phyloP scores from a whole-genome alignment of 441 rosid species.

The Erysimum pusillum region DNA sequence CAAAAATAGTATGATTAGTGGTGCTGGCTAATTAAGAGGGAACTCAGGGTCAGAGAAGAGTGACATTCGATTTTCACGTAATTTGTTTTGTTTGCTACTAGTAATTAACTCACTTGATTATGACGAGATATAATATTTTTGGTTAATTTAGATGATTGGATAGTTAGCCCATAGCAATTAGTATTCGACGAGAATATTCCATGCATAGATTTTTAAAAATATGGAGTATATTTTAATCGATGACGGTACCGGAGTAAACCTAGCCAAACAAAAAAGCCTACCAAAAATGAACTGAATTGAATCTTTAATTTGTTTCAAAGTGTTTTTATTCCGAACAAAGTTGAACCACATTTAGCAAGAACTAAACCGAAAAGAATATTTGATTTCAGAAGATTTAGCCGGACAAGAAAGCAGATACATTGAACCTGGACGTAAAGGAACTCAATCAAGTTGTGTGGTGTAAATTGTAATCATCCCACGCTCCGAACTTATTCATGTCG shows the following conservation, averaged over 20 bases:
- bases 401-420: slow-evolving; percentile 27
- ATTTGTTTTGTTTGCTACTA: too few species aligned
- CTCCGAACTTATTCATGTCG: slow-evolving; percentile 3
- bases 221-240: background rate
- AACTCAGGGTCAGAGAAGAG: background rate
- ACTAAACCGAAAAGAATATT: slow-evolving; percentile 3
- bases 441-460: slow-evolving; percentile 3
- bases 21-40: slow-evolving; percentile 1
- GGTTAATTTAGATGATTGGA: too few species aligned
- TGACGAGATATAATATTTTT: too few species aligned
- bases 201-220: background rate
- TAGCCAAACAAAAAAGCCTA: too few species aligned
- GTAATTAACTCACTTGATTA: too few species aligned
- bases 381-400: slow-evolving; percentile 5
- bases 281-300: background rate
- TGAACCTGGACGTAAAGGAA: slow-evolving; percentile 41
- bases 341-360: background rate
- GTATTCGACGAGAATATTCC: slow-evolving; percentile 1
- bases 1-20: background rate
- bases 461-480: background rate
- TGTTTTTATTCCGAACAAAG: background rate
- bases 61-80: background rate
- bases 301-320: background rate
- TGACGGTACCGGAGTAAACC: background rate
- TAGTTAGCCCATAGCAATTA: background rate